Evolutionary conservation across 2,329 filamentous ascomycete genomes (phyloP).

Genomic region (Cercospora citrullina): DNA sequence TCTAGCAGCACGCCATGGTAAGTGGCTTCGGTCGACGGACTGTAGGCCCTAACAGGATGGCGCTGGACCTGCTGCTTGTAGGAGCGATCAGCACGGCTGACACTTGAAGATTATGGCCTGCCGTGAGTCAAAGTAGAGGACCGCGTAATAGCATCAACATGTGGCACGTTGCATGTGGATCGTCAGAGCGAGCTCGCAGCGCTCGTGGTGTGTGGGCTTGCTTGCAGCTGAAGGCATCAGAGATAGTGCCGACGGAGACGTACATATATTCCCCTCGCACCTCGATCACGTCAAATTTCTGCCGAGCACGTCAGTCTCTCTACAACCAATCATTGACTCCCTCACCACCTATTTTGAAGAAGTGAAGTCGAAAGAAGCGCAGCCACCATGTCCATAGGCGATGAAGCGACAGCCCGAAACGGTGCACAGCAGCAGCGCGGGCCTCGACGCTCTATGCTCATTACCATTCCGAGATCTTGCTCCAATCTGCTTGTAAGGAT

Average conservation of each 20-base stretch:
- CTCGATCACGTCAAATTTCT: constrained; percentile 15
- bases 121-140: not conserved
- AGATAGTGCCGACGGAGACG: not conserved
- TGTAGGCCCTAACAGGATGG: not conserved
- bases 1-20: not conserved
- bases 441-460: constrained; percentile 13
- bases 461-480: constrained; percentile 13
- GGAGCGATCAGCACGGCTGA: not conserved
- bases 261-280: not conserved
- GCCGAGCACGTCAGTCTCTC: constrained; percentile 14
- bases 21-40: not conserved
- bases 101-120: not conserved
- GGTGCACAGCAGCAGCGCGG: not conserved
- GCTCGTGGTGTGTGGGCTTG: not conserved
- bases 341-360: not conserved
- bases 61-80: not conserved
- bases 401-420: constrained; percentile 11
- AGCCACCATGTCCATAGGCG: constrained; percentile 7
- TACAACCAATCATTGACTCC: constrained; percentile 8
- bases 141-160: not conserved
- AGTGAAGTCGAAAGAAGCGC: constrained; percentile 12
- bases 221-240: not conserved
- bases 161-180: not conserved
- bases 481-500: constrained; percentile 14
- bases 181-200: not conserved